Base-by-base conservation (phyloP, 441 rosid species). In the Theobroma grandiflorum region DNA sequence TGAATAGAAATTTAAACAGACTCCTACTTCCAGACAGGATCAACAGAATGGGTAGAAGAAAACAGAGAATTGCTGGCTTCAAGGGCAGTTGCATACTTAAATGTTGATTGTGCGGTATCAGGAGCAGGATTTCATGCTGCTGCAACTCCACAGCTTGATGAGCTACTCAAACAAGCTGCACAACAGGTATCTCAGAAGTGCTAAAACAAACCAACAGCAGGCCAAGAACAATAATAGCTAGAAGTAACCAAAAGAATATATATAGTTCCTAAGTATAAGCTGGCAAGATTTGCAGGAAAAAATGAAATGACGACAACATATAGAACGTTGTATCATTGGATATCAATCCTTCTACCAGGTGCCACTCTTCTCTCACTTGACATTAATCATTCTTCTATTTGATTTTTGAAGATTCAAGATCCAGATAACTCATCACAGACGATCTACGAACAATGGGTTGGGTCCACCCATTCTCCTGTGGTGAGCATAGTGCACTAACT, bases 21-120 rank as follows among this genome's bases (percentile, higher is more conserved):
- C 45, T 26, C 31, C 37, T 59, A 38, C 42, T 77, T 84, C 67
- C 90, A 96, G 99, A 86, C 81, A 80, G 99, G 99, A 71, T 96
- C 98, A 73, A 96, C 99, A 7, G 99, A 96, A 80, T 94, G 98
- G 99, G 94, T 91, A 53, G 99, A 95, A 85, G 97, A 93, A 53
- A 94, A 95, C 91, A 88, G 93, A 82, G 93, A 89, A 81, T 75
- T 93, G 82, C 79, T 94, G 68, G 86, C 89, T 81, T 93, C 92
- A 5, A 92, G 90, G 74, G 95, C 91, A 12, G 94, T 94, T 77
- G 98, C 96, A 4, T 93, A 96, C 89, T 79, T 96, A 80, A 96
- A 96, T 76, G 94, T 87, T 49, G 98, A 96, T 74, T 33, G 68
- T 42, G 98, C 92, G 2, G 95, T 94, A 55, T 61, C 85, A 9